Conservation (phyloP, 2,329 filamentous ascomycete genomes). For the Akanthomyces lecanii region DNA sequence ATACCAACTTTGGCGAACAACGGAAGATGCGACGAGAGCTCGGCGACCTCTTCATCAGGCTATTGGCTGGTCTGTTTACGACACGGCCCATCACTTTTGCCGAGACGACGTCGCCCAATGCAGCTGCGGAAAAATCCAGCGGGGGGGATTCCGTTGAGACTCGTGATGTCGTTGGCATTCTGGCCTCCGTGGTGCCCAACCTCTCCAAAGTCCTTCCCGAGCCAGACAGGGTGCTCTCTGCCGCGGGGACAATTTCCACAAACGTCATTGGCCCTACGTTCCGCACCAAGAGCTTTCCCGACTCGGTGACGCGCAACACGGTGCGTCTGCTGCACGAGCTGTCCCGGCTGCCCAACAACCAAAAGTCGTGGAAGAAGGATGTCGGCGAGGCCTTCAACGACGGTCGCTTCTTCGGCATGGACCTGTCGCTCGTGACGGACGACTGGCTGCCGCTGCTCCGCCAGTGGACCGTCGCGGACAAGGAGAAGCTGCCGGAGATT, state of each 20-base stretch:
- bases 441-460: constrained; percentile 81
- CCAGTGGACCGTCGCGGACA: constrained; percentile 82
- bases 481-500: constrained; percentile 80
- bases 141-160: constrained; percentile 45
- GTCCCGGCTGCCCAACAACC: constrained; percentile 69
- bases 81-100: constrained; percentile 73
- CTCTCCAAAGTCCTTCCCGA: constrained; percentile 81
- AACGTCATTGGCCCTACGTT: constrained; percentile 79
- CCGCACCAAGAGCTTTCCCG: constrained; percentile 80
- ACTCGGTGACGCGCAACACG: constrained; percentile 69
- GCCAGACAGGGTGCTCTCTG: constrained; percentile 74
- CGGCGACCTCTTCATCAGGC: constrained; percentile 79
- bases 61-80: constrained; percentile 91
- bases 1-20: constrained; percentile 95
- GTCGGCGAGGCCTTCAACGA: constrained; percentile 91
- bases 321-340: constrained; percentile 73
- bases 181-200: constrained; percentile 74
- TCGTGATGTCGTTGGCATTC: constrained; percentile 74
- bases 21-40: constrained; percentile 86
- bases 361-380: constrained; percentile 92
- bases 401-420: constrained; percentile 72
- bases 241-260: constrained; percentile 74
- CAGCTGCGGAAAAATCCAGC: constrained; percentile 35
- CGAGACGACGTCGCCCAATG: constrained; percentile 42
- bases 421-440: constrained; percentile 59